A percentile compares a stretch with the other conserved stretches of the same genome.
These are phyloP conservation scores for Yarrowia alimentaria DNA, from an alignment of 805 yeast species.

Conservation along the genomic window DNA sequence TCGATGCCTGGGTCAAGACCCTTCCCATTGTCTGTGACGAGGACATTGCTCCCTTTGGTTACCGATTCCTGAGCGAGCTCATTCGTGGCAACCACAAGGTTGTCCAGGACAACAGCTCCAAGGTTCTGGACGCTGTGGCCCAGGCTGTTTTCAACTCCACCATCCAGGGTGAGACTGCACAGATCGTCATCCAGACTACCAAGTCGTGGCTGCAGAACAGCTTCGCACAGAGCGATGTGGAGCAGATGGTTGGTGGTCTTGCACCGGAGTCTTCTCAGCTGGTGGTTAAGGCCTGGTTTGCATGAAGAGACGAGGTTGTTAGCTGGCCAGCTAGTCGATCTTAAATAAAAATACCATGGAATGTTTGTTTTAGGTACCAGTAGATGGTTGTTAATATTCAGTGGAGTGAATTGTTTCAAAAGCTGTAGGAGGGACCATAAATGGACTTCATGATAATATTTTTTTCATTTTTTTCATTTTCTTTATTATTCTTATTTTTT, in stretches of 20 bases:
- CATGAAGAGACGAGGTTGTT: too few relatives aligned
- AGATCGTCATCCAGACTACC: constrained; percentile 57
- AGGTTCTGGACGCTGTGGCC: constrained; percentile 64
- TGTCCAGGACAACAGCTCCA: constrained; percentile 53
- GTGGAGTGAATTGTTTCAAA: too few relatives aligned
- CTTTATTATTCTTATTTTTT: too few relatives aligned
- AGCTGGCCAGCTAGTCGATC: too few relatives aligned
- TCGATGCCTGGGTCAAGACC: constrained; percentile 74
- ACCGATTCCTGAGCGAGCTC: constrained; percentile 68
- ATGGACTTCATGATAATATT: too few relatives aligned
- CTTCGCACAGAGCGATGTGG: constrained; percentile 5
- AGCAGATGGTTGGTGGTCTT: constrained; percentile 10
- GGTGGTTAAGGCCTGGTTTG: constrained; percentile 23
- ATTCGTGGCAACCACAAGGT: constrained; percentile 65
- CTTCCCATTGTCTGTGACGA: constrained; percentile 82
- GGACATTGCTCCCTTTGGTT: constrained; percentile 84
- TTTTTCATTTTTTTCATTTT: too few relatives aligned
- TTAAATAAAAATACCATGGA: too few relatives aligned
- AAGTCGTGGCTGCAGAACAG: constrained; percentile 55
- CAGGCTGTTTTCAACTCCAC: constrained; percentile 71
- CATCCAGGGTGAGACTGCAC: constrained; percentile 69
- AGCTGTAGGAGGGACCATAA: too few relatives aligned
- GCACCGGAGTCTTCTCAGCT: constrained; percentile 6
- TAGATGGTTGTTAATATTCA: too few relatives aligned
- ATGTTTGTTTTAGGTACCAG: too few relatives aligned